Evolutionary conservation across 75 land plant genomes (phyloP).

Genomic region (Sequoiadendron giganteum): DNA sequence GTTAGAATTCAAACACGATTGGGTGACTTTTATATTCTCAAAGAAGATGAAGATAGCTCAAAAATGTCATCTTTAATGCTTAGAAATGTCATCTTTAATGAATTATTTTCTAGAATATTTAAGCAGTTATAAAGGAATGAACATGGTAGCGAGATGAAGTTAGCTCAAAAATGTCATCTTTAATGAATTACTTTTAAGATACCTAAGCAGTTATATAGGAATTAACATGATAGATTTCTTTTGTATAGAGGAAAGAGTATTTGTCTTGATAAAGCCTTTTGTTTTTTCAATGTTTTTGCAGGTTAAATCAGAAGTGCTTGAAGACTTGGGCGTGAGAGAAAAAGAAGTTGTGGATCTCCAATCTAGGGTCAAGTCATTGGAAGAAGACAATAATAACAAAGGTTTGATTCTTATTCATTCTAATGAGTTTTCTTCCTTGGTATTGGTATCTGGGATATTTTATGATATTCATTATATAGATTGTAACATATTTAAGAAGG

Average conservation of each 20-base stretch:
- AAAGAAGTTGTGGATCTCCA: constrained; percentile 44
- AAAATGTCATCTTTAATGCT: too few species aligned
- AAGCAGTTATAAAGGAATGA: neutral
- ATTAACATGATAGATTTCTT: neutral
- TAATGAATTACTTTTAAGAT: neutral
- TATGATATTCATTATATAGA: neutral
- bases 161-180: neutral
- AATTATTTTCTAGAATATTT: neutral
- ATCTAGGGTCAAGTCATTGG: constrained; percentile 33
- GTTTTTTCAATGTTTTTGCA: constrained; percentile 11
- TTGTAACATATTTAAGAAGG: neutral
- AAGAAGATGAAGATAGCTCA: neutral
- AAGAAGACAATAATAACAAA: constrained; percentile 23
- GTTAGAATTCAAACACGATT: neutral
- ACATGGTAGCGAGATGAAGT: neutral
- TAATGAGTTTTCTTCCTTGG: neutral
- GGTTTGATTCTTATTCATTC: constrained; percentile 26
- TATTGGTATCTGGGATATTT: neutral
- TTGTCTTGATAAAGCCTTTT: neutral
- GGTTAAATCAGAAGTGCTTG: constrained; percentile 71
- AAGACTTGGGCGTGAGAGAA: constrained; percentile 42
- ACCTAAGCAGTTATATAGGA: neutral
- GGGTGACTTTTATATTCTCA: neutral
- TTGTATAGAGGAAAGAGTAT: neutral
- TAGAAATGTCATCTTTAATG: neutral